Base-by-base conservation (phyloP, 2,329 filamentous ascomycete genomes). In the Clonostachys solani region DNA sequence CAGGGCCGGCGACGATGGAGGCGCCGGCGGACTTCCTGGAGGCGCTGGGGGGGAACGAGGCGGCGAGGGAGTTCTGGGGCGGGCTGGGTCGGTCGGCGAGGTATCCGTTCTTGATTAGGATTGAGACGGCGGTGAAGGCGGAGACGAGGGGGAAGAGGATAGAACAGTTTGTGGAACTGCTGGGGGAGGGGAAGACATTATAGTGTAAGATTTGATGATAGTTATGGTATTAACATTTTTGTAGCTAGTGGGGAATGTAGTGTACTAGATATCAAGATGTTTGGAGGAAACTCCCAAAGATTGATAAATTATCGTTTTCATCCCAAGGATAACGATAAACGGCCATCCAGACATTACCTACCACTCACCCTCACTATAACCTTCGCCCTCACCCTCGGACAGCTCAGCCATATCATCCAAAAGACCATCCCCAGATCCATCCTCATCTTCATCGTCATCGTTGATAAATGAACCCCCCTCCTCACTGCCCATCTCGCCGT, bases 21-120 rank as follows among this genome's bases (percentile, higher is more conserved):
- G 66, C 75, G 3, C 77, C 79, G 0, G 56, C 61, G 1, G 78
- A 82, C 51, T 74, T 84, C 45, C 61, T 66, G 37, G 57, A 41
- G 1, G 73, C 70, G 12, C 51, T 82, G 42, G 37, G n/a, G 13
- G 19, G 43, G 23, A 41, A 34, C n/a, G 51, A 58, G 2, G 71
- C 69, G 0, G 62, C 63, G 15, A 52, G 48, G 1, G 52, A 51
- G 2, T 68, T 66, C 34, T 80, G 75, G 50, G 64, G 70, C 5
- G 53, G 52, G 3, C 49, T 83, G 54, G 69, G 61, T 17, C 74
- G 66, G 54, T 62, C 66, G 5, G 68, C 74, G 47, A 61, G 71
- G 6, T 81, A 74, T 55, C 42, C 65, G 1, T 70, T 78, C 13
- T 52, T 80, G 5, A 66, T 64, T 54, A 62, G 72, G 15, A 53